phyloP scores from a whole-genome alignment of 2,329 filamentous ascomycete genomes.

The Metarhizium guizhouense region DNA sequence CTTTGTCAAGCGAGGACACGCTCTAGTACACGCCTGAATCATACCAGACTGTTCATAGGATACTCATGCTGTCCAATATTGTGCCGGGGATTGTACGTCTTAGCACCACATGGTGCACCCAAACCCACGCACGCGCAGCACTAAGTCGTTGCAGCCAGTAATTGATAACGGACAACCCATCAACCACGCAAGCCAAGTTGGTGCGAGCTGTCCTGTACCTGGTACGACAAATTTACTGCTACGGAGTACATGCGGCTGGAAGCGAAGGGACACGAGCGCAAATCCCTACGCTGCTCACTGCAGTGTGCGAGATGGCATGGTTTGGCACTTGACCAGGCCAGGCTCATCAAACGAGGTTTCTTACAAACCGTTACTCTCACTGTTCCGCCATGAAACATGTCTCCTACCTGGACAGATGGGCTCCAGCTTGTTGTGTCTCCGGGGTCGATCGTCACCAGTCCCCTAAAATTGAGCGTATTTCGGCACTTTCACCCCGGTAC shows the following conservation, averaged over 20 bases:
- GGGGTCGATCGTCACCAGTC: not conserved
- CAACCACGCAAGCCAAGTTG: not conserved
- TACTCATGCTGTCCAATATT: too few relatives aligned
- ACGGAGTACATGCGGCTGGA: not conserved
- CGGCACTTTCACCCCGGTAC: not conserved
- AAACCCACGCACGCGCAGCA: not conserved
- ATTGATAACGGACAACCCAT: too few relatives aligned
- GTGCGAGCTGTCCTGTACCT: not conserved
- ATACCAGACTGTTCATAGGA: too few relatives aligned
- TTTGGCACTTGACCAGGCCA: not conserved
- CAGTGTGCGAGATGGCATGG: not conserved
- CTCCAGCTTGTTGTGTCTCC: not conserved
- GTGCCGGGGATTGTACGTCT: not conserved
- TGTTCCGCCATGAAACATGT: not conserved
- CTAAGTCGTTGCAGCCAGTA: not conserved
- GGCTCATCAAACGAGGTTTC: not conserved
- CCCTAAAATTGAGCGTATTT: not conserved
- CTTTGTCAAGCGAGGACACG: too few relatives aligned
- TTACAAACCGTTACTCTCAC: not conserved
- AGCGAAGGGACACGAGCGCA: not conserved
- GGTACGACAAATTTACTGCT: not conserved
- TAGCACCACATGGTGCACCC: not conserved
- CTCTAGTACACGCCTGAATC: not conserved
- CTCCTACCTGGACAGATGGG: not conserved
- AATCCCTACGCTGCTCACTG: not conserved